A percentile compares a stretch with the other conserved stretches of the same genome.
Evolutionary conservation across 352 stramenopile genomes (phyloP).

Genomic region (Pseudoperonospora humuli): DNA sequence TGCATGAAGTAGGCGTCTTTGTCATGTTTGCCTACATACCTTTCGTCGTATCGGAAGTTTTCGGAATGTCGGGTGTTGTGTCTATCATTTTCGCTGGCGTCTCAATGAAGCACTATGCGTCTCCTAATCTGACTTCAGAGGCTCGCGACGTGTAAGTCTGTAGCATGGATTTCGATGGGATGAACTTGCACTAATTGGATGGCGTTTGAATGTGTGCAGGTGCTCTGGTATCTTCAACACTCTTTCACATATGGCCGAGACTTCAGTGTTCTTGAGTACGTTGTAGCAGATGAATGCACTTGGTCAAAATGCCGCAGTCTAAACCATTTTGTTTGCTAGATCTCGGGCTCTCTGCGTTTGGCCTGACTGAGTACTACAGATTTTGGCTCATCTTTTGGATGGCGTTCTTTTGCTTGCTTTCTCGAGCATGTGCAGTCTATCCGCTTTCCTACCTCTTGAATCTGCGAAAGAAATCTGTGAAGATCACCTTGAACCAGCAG

Average conservation of each 20-base stretch:
- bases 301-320: too few relatives aligned
- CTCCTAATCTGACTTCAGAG: conserved; percentile 78
- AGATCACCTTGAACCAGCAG: conserved; percentile 84
- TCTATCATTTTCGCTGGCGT: conserved; percentile 92
- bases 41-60: conserved; percentile 62
- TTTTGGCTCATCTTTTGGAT: conserved; percentile 86
- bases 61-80: conserved; percentile 88
- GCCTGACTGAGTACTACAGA: conserved; percentile 64
- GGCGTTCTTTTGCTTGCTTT: conserved; percentile 77
- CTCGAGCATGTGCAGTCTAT: conserved; percentile 83
- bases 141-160: conserved; percentile 66
- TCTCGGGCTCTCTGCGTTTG: conserved; percentile 87
- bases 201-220: conserved; percentile 30
- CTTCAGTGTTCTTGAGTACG: conserved; percentile 90
- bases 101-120: conserved; percentile 86
- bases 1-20: conserved; percentile 87
- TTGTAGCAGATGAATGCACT: too few relatives aligned
- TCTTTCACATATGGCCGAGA: conserved; percentile 88
- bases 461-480: conserved; percentile 38
- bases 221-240: conserved; percentile 86
- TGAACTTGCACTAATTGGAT: background rate
- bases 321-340: conserved; percentile 41
- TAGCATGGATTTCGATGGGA: too few relatives aligned
- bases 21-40: conserved; percentile 84
- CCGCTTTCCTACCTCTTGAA: conserved; percentile 75